phyloP scores from a whole-genome alignment of 768 basidiomycete species.

The Panus rudis region DNA sequence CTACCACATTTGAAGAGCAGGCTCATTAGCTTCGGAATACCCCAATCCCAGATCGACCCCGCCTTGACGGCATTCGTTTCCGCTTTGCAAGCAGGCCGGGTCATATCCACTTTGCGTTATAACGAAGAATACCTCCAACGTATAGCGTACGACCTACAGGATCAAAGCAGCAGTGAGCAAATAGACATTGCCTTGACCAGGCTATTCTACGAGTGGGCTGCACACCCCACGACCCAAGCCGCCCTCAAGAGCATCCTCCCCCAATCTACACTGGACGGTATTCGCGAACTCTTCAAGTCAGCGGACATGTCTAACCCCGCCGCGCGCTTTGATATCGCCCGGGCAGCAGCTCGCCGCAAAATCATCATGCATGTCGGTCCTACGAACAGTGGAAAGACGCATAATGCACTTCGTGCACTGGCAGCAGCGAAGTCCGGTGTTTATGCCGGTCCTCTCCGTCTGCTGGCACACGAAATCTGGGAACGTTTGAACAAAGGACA shows the following conservation, averaged over 20 bases:
- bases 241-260: slow-evolving; percentile 23
- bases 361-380: slow-evolving; percentile 96
- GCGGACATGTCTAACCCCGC: slow-evolving; percentile 40
- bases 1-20: slow-evolving; percentile 29
- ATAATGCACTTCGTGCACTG: slow-evolving; percentile 85
- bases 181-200: slow-evolving; percentile 46
- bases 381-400: slow-evolving; percentile 96
- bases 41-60: slow-evolving; percentile 26
- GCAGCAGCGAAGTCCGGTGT: slow-evolving; percentile 67
- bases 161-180: slow-evolving; percentile 19
- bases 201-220: slow-evolving; percentile 52
- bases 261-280: slow-evolving; percentile 27
- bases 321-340: slow-evolving; percentile 44
- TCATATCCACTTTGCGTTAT: slow-evolving; percentile 17
- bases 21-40: slow-evolving; percentile 44
- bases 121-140: slow-evolving; percentile 35
- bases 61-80: slow-evolving; percentile 38
- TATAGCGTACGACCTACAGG: slow-evolving; percentile 31
- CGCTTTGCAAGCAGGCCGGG: slow-evolving; percentile 25
- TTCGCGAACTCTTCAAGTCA: slow-evolving; percentile 30
- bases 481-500: slow-evolving; percentile 85
- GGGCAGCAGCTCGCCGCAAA: slow-evolving; percentile 53
- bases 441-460: slow-evolving; percentile 86
- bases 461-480: slow-evolving; percentile 95
- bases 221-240: slow-evolving; percentile 23